A percentile compares a stretch with the other conserved stretches of the same genome.
Evolutionary conservation across 106 monocot species (phyloP).

Genomic region (Cymbidium sinense): DNA sequence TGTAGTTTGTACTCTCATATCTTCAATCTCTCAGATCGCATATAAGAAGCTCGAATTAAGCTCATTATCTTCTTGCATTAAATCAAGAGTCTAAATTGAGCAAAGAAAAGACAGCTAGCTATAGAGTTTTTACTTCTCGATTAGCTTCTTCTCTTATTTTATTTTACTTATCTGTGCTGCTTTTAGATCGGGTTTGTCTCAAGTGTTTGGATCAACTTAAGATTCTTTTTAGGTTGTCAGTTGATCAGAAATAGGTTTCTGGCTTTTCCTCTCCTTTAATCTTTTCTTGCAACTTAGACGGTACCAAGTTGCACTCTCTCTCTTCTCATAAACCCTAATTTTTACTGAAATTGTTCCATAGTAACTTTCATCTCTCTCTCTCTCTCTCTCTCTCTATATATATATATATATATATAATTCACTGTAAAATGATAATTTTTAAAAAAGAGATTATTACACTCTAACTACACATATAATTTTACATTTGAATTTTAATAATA

Average conservation of each 20-base stretch:
- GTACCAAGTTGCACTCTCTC: background rate
- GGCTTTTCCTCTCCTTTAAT: background rate
- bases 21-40: too few relatives aligned
- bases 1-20: too few relatives aligned
- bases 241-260: background rate
- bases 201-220: background rate
- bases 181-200: background rate
- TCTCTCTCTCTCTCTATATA: too few relatives aligned
- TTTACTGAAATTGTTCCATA: background rate
- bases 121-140: background rate
- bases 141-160: background rate
- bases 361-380: background rate
- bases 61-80: too few relatives aligned
- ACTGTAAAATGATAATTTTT: too few relatives aligned
- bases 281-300: background rate
- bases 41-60: too few relatives aligned
- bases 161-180: background rate
- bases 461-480: too few relatives aligned
- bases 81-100: too few relatives aligned
- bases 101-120: background rate
- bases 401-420: too few relatives aligned
- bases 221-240: slow-evolving; percentile 2
- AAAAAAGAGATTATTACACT: too few relatives aligned
- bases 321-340: background rate
- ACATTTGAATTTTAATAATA: too few relatives aligned